phyloP scores from a whole-genome alignment of 148 eudicot genomes.

The Chenopodium quinoa region DNA sequence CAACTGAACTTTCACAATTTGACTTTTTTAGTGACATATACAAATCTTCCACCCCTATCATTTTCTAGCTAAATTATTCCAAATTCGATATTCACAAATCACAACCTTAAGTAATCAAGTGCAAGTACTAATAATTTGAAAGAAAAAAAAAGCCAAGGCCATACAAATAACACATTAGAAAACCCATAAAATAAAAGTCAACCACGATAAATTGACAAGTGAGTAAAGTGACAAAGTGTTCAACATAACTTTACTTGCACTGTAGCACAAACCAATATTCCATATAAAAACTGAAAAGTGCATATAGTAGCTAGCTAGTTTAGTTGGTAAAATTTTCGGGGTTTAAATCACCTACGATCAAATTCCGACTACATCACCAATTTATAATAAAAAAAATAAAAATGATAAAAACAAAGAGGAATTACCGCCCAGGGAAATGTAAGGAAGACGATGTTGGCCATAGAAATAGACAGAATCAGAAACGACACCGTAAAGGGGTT shows the following conservation, averaged over 20 bases:
- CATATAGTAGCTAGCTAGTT: too few species aligned
- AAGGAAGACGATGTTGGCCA: slow-evolving; percentile 87
- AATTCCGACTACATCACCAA: not conserved
- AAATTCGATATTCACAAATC: too few species aligned
- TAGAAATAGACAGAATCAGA: slow-evolving; percentile 67
- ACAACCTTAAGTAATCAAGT: too few species aligned
- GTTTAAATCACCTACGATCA: not conserved
- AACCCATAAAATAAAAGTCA: not conserved
- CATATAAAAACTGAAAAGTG: not conserved
- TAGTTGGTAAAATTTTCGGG: not conserved
- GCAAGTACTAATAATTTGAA: too few species aligned
- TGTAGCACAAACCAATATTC: not conserved
- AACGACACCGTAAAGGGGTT: slow-evolving; percentile 77
- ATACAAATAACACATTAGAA: too few species aligned
- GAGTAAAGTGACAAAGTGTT: not conserved
- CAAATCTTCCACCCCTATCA: not conserved
- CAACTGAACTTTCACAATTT: not conserved
- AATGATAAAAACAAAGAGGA: not conserved
- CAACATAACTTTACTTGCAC: not conserved
- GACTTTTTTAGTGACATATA: not conserved
- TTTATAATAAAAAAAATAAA: too few species aligned
- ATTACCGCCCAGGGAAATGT: slow-evolving; percentile 84
- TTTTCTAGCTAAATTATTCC: too few species aligned
- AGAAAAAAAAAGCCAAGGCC: too few species aligned
- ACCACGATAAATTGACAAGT: not conserved